Conservation (phyloP, 2,329 filamentous ascomycete genomes). For the Scedosporium dehoogii region DNA sequence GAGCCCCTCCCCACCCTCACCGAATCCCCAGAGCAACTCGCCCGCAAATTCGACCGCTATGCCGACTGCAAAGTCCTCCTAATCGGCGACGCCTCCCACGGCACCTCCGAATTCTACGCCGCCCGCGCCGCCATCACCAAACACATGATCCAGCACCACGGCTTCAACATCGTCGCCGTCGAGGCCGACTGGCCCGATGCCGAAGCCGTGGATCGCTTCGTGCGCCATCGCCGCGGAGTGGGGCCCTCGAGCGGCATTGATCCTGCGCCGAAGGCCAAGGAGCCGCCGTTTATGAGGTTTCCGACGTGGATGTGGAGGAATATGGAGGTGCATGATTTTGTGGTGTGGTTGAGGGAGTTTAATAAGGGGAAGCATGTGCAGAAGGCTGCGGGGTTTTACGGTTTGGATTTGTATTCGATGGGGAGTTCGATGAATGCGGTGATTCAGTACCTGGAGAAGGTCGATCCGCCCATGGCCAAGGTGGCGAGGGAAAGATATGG, state of each 20-base stretch:
- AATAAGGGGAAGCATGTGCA: conserved; percentile 19
- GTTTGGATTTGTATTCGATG: conserved; percentile 42
- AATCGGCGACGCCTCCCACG: conserved; percentile 27
- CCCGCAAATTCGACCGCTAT: conserved; percentile 10
- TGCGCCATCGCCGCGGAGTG: conserved; percentile 29
- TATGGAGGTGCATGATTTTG: conserved; percentile 36
- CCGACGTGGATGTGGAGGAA: conserved; percentile 50
- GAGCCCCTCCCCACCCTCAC: background rate
- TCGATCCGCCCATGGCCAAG: conserved; percentile 32
- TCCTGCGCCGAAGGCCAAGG: conserved; percentile 6
- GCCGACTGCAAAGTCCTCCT: conserved; percentile 15
- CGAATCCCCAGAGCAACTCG: background rate
- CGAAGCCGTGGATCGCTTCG: conserved; percentile 38
- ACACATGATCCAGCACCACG: conserved; percentile 35
- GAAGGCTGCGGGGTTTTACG: conserved; percentile 30
- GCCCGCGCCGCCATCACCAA: conserved; percentile 41
- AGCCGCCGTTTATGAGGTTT: conserved; percentile 34
- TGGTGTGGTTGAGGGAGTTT: conserved; percentile 38
- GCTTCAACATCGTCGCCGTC: conserved; percentile 38
- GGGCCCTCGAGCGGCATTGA: background rate
- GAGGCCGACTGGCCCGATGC: conserved; percentile 47
- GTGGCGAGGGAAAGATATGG: conserved; percentile 33
- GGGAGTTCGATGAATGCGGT: conserved; percentile 33
- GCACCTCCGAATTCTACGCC: conserved; percentile 44
- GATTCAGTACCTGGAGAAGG: conserved; percentile 34